These are phyloP conservation scores for Hyphopichia buzzinii DNA, from an alignment of 1,139 yeast genomes.

Conservation along the genomic window DNA sequence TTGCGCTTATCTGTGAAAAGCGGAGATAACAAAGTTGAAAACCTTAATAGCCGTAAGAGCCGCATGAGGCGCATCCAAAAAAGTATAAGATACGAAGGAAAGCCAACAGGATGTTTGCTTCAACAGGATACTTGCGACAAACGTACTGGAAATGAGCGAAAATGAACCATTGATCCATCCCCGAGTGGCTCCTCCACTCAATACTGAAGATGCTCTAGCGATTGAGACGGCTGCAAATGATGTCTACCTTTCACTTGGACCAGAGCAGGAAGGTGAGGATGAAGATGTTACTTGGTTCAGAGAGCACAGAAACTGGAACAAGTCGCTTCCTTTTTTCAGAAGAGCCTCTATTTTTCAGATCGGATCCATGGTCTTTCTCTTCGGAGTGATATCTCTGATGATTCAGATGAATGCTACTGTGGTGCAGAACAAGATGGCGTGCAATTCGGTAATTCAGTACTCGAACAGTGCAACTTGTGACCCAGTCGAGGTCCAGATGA, in stretches of 20 bases:
- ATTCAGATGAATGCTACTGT: slow-evolving; percentile 25
- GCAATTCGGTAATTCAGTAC: slow-evolving; percentile 22
- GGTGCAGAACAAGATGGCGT: slow-evolving; percentile 31
- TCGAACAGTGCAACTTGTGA: slow-evolving; percentile 21
- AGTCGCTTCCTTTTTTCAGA: slow-evolving; percentile 30
- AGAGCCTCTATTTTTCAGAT: slow-evolving; percentile 35
- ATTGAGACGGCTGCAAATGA: slow-evolving; percentile 26
- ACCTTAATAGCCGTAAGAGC: no score
- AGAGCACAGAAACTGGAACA: slow-evolving; percentile 33
- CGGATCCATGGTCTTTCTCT: slow-evolving; percentile 22
- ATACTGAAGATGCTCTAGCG: slow-evolving; percentile 5
- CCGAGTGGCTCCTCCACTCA: slow-evolving; percentile 1
- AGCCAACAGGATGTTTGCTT: no score
- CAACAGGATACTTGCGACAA: no score
- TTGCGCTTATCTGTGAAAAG: no score
- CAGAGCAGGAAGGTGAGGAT: slow-evolving; percentile 16
- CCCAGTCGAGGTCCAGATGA: slow-evolving; percentile 32
- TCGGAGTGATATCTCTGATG: slow-evolving; percentile 22
- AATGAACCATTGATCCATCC: not conserved
- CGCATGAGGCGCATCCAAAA: no score
- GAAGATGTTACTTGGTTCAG: slow-evolving; percentile 40
- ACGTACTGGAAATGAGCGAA: not conserved
- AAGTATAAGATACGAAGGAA: no score
- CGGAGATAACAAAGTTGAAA: no score
- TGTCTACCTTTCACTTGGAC: slow-evolving; percentile 14